Conservation (phyloP, 1,139 yeast species). For the Zygosaccharomyces sapae region DNA sequence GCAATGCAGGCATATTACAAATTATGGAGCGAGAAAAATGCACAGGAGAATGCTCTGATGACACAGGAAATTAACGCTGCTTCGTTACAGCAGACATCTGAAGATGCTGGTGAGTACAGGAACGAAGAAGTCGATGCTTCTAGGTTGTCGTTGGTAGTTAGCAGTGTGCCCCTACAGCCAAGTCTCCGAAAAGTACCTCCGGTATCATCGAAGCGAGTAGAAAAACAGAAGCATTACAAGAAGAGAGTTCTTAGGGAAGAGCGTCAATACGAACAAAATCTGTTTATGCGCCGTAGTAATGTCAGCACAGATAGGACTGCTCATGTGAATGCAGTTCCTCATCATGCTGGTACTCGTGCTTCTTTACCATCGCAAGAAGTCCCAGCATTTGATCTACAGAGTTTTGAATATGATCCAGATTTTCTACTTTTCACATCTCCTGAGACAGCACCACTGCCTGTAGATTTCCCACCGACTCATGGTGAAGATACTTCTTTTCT, state of each 20-base stretch:
- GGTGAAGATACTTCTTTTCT: not conserved
- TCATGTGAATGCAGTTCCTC: not conserved
- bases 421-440: not conserved
- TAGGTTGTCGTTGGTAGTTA: slow-evolving; percentile 18
- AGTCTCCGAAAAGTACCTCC: not conserved
- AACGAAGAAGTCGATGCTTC: slow-evolving; percentile 25
- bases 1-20: slow-evolving; percentile 71
- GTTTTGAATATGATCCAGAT: not conserved
- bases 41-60: slow-evolving; percentile 52
- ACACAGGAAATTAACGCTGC: slow-evolving; percentile 44
- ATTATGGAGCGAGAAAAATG: slow-evolving; percentile 60
- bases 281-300: not conserved
- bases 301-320: not conserved
- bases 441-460: not conserved
- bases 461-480: not conserved
- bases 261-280: not conserved
- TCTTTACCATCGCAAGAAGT: not conserved
- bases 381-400: not conserved
- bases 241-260: not conserved
- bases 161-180: not conserved
- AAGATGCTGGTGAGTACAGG: slow-evolving; percentile 29
- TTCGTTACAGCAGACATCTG: slow-evolving; percentile 34
- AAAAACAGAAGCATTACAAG: not conserved
- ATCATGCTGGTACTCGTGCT: not conserved
- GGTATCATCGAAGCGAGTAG: not conserved